Percentiles rank a stretch among this genome's conserved stretches.
Evolutionary conservation across 768 basidiomycete species (phyloP).

Genomic region (Agrocybe pediades): DNA sequence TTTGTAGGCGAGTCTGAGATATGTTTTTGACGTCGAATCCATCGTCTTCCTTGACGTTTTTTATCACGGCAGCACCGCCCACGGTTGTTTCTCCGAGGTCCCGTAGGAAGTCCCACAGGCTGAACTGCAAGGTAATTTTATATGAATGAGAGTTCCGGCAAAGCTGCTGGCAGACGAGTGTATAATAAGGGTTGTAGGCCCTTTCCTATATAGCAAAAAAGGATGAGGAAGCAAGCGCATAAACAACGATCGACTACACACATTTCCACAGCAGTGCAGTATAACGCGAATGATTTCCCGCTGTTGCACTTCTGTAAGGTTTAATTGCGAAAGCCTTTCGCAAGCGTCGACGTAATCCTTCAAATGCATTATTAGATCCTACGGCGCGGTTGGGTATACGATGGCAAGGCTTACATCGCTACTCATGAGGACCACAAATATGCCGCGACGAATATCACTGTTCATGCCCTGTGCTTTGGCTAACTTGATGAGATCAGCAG

Average conservation of each 20-base stretch:
- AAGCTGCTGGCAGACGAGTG: conserved; percentile 84
- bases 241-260: conserved; percentile 32
- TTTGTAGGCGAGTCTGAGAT: conserved; percentile 58
- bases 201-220: conserved; percentile 61
- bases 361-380: neutral
- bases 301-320: conserved; percentile 86
- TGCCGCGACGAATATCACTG: conserved; percentile 87
- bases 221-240: conserved; percentile 1
- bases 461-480: conserved; percentile 98
- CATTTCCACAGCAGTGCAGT: conserved; percentile 91
- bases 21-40: conserved; percentile 53
- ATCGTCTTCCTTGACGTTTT: conserved; percentile 56
- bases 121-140: conserved; percentile 92
- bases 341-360: conserved; percentile 95
- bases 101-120: conserved; percentile 95
- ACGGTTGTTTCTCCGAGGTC: conserved; percentile 84
- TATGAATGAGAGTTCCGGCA: conserved; percentile 79
- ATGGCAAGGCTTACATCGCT: conserved; percentile 66
- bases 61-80: conserved; percentile 78
- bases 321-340: conserved; percentile 83
- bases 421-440: conserved; percentile 95
- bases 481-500: conserved; percentile 62
- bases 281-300: conserved; percentile 93
- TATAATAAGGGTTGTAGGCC: conserved; percentile 93
- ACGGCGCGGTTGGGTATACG: neutral